Evolutionary conservation across 1,139 yeast species (phyloP).

Genomic region (Magnusiomyces starmeri): DNA sequence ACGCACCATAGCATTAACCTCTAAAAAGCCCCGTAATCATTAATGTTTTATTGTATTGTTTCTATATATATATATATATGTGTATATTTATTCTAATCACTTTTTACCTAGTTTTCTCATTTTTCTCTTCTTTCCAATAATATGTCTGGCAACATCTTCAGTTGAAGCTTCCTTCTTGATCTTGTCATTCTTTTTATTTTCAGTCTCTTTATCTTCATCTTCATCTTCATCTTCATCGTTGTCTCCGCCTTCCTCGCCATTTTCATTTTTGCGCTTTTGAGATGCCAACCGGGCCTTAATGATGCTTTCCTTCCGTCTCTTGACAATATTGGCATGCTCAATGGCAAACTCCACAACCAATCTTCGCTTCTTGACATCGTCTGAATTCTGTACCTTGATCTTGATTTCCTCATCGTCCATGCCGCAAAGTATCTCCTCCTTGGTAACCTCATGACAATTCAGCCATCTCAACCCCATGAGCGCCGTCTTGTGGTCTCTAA

Average conservation of each 20-base stretch:
- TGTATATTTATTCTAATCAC: slow-evolving; percentile 12
- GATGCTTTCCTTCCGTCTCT: slow-evolving; percentile 65
- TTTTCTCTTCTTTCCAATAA: slow-evolving; percentile 28
- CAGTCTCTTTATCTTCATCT: slow-evolving; percentile 10
- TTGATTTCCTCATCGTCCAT: slow-evolving; percentile 51
- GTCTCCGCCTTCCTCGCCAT: slow-evolving; percentile 37
- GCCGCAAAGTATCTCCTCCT: slow-evolving; percentile 65
- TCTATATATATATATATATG: background rate
- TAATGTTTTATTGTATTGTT: slow-evolving; percentile 12
- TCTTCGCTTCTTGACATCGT: slow-evolving; percentile 49
- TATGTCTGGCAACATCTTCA: slow-evolving; percentile 17
- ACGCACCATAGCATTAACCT: slow-evolving; percentile 29
- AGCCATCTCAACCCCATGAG: slow-evolving; percentile 96
- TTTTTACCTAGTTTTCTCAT: slow-evolving; percentile 23
- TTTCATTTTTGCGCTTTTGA: slow-evolving; percentile 32
- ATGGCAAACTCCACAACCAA: slow-evolving; percentile 92
- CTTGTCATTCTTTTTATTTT: too few relatives aligned
- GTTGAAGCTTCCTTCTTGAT: slow-evolving; percentile 20
- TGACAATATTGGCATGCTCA: slow-evolving; percentile 88
- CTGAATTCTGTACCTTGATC: slow-evolving; percentile 46
- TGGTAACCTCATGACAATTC: slow-evolving; percentile 81
- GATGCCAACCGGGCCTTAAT: slow-evolving; percentile 20
- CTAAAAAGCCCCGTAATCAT: slow-evolving; percentile 36
- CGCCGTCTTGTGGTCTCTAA: slow-evolving; percentile 86
- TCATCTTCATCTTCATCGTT: slow-evolving; percentile 25